Conservation (phyloP, 441 rosid genomes). For the Flueggea neowawraea region DNA sequence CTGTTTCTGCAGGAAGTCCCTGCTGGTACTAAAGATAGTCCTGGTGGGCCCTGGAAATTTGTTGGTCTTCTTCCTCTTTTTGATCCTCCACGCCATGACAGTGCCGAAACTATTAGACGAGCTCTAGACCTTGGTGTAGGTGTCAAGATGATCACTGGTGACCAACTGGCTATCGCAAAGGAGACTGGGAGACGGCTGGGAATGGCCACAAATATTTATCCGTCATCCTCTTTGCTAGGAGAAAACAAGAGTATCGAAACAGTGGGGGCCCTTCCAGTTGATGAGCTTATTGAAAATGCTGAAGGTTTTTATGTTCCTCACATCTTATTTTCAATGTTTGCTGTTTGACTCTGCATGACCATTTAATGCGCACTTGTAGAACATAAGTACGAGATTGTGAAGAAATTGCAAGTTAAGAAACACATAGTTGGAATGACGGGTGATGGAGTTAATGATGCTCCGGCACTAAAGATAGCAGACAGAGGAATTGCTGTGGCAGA, state of each 20-base stretch:
- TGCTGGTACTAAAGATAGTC: constrained; percentile 21
- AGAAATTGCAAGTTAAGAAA: constrained; percentile 69
- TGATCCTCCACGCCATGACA: constrained; percentile 55
- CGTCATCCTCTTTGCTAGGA: constrained; percentile 86
- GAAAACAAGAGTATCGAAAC: constrained; percentile 48
- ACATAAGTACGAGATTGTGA: constrained; percentile 88
- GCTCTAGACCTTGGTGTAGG: constrained; percentile 93
- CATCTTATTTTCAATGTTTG: background rate
- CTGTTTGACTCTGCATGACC: background rate
- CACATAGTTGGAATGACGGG: constrained; percentile 97
- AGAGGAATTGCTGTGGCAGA: constrained; percentile 95
- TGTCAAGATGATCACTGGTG: constrained; percentile 98
- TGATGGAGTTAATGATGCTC: constrained; percentile 96
- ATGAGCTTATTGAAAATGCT: constrained; percentile 89
- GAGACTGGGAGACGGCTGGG: constrained; percentile 98
- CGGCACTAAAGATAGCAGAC: constrained; percentile 89
- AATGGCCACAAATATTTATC: constrained; percentile 99
- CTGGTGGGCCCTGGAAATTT: constrained; percentile 36
- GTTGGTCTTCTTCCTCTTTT: constrained; percentile 31
- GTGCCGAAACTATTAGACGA: constrained; percentile 93
- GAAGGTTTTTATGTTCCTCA: constrained; percentile 48
- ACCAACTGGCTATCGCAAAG: constrained; percentile 94
- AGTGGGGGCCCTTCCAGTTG: constrained; percentile 72
- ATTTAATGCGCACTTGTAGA: constrained; percentile 28
- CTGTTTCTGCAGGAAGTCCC: constrained; percentile 20